phyloP scores from a whole-genome alignment of 1,284 basidiomycete genomes.

The Cryptococcus sp. region DNA sequence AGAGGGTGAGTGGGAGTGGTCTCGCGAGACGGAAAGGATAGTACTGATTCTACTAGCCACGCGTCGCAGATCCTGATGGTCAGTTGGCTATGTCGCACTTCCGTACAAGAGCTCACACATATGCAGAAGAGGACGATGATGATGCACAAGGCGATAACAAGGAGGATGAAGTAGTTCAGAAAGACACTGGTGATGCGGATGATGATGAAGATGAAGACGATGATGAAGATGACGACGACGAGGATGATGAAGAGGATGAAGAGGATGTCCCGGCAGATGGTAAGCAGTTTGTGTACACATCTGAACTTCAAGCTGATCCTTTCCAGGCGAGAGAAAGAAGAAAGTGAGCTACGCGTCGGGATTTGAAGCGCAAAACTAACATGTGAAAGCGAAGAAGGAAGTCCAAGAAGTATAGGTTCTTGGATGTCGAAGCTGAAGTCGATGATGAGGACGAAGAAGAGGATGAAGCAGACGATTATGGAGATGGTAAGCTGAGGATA shows the following conservation, averaged over 20 bases:
- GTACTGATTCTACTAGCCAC: slow-evolving; percentile 20
- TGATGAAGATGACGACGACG: slow-evolving; percentile 84
- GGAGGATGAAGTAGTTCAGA: slow-evolving; percentile 44
- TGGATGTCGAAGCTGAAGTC: slow-evolving; percentile 92
- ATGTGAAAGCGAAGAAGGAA: slow-evolving; percentile 44
- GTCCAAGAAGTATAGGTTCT: slow-evolving; percentile 67
- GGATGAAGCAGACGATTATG: slow-evolving; percentile 76
- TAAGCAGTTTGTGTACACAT: slow-evolving; percentile 4
- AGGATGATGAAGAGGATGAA: slow-evolving; percentile 81
- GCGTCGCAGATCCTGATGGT: slow-evolving; percentile 38
- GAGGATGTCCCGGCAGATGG: slow-evolving; percentile 29
- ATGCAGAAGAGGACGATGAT: slow-evolving; percentile 22
- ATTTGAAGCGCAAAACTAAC: neutral
- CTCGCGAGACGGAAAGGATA: neutral
- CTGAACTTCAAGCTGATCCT: neutral
- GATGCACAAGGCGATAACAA: slow-evolving; percentile 45
- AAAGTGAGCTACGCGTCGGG: slow-evolving; percentile 5
- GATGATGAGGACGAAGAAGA: slow-evolving; percentile 94
- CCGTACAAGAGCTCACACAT: neutral
- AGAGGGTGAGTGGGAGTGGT: slow-evolving; percentile 28
- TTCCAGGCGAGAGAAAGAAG: slow-evolving; percentile 40
- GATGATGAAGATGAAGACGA: slow-evolving; percentile 73
- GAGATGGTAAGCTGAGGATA: slow-evolving; percentile 55
- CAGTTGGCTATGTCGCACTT: slow-evolving; percentile 1
- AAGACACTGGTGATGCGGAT: slow-evolving; percentile 48